Conservation (phyloP, 1,139 yeast genomes). For the Suhomyces kunorum region DNA sequence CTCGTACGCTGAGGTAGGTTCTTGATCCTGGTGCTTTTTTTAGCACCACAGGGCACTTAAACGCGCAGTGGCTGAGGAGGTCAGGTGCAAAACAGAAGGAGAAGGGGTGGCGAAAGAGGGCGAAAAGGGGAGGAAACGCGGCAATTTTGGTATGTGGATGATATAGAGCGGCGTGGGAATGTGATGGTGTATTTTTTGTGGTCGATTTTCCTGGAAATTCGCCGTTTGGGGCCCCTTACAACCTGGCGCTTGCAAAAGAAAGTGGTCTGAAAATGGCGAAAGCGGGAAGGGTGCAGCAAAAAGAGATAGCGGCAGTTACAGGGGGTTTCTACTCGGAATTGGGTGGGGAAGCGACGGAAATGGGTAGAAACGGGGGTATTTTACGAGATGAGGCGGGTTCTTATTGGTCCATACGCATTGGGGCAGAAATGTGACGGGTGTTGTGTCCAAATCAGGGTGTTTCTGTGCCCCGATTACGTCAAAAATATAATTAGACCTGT, state of each 20-base stretch:
- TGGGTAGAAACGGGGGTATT: no score
- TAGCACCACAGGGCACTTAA: neutral
- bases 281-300: neutral
- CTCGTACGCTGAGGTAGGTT: neutral
- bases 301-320: no score
- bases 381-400: no score
- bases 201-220: neutral
- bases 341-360: no score
- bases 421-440: no score
- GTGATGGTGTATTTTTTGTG: neutral
- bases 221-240: neutral
- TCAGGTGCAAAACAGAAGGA: neutral
- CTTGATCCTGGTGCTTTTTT: neutral
- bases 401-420: no score
- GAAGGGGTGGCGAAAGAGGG: neutral
- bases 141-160: neutral
- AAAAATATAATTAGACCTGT: no score
- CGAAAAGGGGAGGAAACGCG: neutral
- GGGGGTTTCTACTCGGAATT: no score
- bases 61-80: neutral
- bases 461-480: no score
- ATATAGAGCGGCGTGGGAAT: no score
- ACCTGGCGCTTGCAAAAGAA: neutral
- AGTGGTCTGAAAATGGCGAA: neutral
- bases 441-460: no score